Percentiles rank a stretch among this genome's conserved stretches.
Conservation (phyloP, 495 filamentous ascomycete species). For the Neurospora cerealis region DNA sequence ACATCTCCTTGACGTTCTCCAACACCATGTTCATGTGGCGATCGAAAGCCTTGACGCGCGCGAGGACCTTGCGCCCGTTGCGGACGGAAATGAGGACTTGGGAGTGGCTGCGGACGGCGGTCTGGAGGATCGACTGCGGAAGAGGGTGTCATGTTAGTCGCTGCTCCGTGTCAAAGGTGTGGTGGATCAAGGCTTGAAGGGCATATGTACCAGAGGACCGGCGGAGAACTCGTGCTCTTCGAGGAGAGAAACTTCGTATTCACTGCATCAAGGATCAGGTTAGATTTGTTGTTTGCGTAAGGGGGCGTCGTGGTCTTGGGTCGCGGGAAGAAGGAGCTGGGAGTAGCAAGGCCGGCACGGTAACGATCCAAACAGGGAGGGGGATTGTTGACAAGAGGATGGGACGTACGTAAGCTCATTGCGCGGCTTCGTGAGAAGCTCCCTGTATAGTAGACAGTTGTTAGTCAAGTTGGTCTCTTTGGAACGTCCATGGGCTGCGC, state of each 20-base stretch:
- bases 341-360: neutral
- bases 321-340: neutral
- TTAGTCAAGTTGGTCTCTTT: neutral
- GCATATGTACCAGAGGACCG: conserved; percentile 27
- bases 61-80: conserved; percentile 45
- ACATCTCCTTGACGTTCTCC: conserved; percentile 79
- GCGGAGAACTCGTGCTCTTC: conserved; percentile 86
- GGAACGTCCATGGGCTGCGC: neutral
- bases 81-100: conserved; percentile 82
- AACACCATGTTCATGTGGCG: conserved; percentile 27
- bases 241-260: conserved; percentile 81
- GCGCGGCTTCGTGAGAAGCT: conserved; percentile 71
- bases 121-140: conserved; percentile 69
- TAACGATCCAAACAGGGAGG: neutral
- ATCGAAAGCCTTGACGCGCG: conserved; percentile 40
- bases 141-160: neutral
- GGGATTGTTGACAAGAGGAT: neutral
- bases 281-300: conserved; percentile 1
- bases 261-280: conserved; percentile 35
- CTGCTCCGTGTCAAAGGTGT: neutral
- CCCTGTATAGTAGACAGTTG: conserved; percentile 35
- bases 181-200: conserved; percentile 37
- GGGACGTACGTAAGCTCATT: conserved; percentile 68
- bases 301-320: neutral
- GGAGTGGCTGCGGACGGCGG: conserved; percentile 71